Conservation (phyloP, 1,139 yeast species). For the Yamadazyma songkhlaensis region DNA sequence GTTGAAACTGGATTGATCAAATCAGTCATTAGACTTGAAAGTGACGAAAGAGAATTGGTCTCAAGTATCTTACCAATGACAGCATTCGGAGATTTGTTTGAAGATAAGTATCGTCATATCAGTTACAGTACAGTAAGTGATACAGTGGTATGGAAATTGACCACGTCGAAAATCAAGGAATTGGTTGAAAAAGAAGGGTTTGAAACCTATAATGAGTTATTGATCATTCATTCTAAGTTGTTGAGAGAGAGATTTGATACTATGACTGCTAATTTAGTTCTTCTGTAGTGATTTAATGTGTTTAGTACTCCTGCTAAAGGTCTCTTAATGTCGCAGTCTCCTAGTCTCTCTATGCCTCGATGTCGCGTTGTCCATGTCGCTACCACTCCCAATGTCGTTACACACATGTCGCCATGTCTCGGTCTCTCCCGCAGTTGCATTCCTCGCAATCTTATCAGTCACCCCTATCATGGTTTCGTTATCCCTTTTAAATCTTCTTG, state of each 20-base stretch:
- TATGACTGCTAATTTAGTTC: conserved; percentile 64
- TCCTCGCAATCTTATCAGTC: no score
- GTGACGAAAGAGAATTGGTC: conserved; percentile 56
- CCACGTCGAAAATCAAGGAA: conserved; percentile 41
- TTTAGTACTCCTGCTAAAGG: no score
- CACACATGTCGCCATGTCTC: no score
- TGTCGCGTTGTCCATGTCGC: no score
- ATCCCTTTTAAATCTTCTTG: conserved; percentile 3
- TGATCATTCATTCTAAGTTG: conserved; percentile 61
- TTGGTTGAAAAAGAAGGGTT: conserved; percentile 43
- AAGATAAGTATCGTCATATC: conserved; percentile 37
- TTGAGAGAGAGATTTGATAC: conserved; percentile 73
- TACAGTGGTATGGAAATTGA: conserved; percentile 71
- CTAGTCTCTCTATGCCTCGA: no score
- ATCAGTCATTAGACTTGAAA: conserved; percentile 52
- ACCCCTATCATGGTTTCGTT: no score
- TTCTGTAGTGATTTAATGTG: conserved; percentile 22
- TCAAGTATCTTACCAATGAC: conserved; percentile 89
- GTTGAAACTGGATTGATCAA: conserved; percentile 80
- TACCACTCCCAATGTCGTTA: no score
- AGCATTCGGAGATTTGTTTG: conserved; percentile 73
- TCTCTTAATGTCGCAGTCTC: no score
- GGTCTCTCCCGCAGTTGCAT: no score
- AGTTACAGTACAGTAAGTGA: conserved; percentile 51
- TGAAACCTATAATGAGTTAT: conserved; percentile 65